Evolutionary conservation across 176 grass and related monocot species (phyloP).

Genomic region (Eleusine indica): DNA sequence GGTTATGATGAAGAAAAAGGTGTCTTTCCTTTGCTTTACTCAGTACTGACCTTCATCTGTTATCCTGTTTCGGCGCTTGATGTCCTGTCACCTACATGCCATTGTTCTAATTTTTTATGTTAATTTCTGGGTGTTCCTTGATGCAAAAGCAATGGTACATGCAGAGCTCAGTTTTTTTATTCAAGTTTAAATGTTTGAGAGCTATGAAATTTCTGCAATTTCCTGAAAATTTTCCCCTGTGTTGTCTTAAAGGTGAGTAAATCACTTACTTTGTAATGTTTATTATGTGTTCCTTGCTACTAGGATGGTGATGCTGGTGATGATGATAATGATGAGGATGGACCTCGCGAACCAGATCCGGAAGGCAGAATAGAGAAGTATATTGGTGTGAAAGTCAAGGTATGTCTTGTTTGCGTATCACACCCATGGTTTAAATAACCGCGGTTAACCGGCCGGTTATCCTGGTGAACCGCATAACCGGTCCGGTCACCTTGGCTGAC

Average conservation of each 20-base stretch:
- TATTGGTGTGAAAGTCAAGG: conserved; percentile 98
- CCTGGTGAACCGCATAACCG: no score
- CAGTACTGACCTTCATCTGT: not conserved
- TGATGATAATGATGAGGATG: conserved; percentile 89
- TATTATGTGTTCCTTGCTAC: conserved; percentile 28
- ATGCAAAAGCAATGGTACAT: conserved; percentile 6
- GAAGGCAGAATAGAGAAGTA: conserved; percentile 97
- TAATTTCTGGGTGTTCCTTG: conserved; percentile 1
- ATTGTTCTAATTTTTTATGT: not conserved
- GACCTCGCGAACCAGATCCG: conserved; percentile 69
- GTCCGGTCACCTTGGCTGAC: no score
- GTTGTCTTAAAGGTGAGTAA: not conserved
- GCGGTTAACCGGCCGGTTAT: no score
- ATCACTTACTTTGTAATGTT: conserved; percentile 10
- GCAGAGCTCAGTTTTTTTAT: not conserved
- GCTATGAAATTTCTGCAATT: conserved; percentile 12
- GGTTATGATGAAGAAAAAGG: conserved; percentile 99
- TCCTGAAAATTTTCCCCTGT: not conserved
- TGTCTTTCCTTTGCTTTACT: conserved; percentile 33
- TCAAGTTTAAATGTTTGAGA: not conserved
- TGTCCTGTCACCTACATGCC: conserved; percentile 11
- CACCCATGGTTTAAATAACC: not conserved
- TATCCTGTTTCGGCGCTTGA: not conserved
- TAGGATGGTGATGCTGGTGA: conserved; percentile 89
- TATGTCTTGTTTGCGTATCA: conserved; percentile 14